Evolutionary conservation across 257 asterid species (phyloP).

Genomic region (Solanum paucissectum): DNA sequence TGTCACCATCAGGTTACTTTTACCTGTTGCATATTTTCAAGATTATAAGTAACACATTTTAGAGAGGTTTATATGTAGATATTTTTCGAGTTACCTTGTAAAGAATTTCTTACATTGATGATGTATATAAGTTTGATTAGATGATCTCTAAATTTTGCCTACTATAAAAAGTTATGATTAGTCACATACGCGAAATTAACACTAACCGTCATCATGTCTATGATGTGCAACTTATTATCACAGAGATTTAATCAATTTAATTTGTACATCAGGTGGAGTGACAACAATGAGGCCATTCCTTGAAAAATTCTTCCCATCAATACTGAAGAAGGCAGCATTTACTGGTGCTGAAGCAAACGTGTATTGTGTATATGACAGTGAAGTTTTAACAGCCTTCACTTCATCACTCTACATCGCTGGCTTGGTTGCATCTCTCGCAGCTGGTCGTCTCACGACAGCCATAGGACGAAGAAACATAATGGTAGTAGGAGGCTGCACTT

Average conservation of each 20-base stretch:
- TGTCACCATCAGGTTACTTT: not conserved
- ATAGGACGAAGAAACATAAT: slow-evolving; percentile 11
- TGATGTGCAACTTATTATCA: not conserved
- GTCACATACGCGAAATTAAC: not conserved
- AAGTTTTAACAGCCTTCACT: slow-evolving; percentile 12
- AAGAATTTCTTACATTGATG: not conserved
- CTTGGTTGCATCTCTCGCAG: slow-evolving; percentile 3
- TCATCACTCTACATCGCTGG: slow-evolving; percentile 14
- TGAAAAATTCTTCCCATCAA: slow-evolving; percentile 11
- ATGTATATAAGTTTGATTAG: too few species aligned
- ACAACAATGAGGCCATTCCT: slow-evolving; percentile 18
- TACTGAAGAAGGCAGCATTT: not conserved
- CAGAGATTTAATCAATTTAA: not conserved
- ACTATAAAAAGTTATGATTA: not conserved
- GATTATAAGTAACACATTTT: not conserved
- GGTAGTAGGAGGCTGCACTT: slow-evolving; percentile 7
- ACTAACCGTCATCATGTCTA: not conserved
- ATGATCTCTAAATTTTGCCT: not conserved
- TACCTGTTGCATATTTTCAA: not conserved
- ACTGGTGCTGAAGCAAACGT: not conserved
- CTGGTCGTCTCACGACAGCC: not conserved
- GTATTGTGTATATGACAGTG: slow-evolving; percentile 9
- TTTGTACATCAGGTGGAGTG: slow-evolving; percentile 7
- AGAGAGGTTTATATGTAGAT: not conserved
- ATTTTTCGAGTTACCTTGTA: not conserved